Base-by-base conservation (phyloP, 345 rosid species). In the Citrus australasica region DNA sequence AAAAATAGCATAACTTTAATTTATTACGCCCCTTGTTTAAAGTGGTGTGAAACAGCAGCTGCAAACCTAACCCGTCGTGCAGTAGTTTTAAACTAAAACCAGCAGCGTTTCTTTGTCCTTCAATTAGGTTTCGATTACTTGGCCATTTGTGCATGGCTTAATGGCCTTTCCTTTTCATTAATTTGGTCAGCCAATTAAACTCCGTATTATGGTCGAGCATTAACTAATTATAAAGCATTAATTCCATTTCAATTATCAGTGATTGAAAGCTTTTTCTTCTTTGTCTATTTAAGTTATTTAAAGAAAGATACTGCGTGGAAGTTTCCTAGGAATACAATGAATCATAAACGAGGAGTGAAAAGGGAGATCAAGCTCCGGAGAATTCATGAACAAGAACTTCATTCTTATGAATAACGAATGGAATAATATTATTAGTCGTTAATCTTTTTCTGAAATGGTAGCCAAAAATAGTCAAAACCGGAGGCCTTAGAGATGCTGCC, bases 11-110 rank as follows among this genome's bases (percentile, higher is more conserved):
- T 1, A 28, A 17, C 22, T 74, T 51, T 40, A 40, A 40, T 40
- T 40, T 16, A 33, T 32, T 51, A 48, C 84, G 86, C 86, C 86
- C 84, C 82, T 71, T 78, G 84, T 78, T 3, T 46, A 80, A 80
- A 38, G 67, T 7, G 21, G 11, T 22, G 25, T 14, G 67, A 81
- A 84, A 83, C 86, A 80, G 72, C 74, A 78, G 81, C 79, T 69
- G 63, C 30, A 73, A 69, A 76, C 78, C 73, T 56, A 63, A 73
- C 38, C 70, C 77, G 30, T 16, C 55, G 1, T n/a, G 76, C 30
- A 25, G 76, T 80, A 25, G 76, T 80, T 76, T 53, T 73, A 55
- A 64, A 61, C 32, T n/a, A 84, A 84, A 78, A 84, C 82, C 86
- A 78, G 82, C 80, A 66, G 84, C 84, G 51, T n/a, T 46, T 6